Evolutionary conservation across 1,139 yeast genomes (phyloP).

Genomic region (Wickerhamomyces sp.): DNA sequence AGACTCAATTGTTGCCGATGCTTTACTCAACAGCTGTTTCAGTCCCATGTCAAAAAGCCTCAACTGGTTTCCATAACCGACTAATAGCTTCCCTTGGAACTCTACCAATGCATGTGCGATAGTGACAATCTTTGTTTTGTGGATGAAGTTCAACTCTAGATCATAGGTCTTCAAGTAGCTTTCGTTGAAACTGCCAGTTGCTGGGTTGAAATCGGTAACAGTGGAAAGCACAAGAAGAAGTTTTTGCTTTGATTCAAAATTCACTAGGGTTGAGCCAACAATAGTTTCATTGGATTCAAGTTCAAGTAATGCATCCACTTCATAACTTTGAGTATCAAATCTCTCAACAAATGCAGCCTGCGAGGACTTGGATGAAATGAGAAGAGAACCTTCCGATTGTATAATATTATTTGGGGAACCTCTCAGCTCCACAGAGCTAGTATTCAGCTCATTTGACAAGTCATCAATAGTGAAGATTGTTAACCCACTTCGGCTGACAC

Average conservation of each 20-base stretch:
- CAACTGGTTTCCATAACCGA: conserved; percentile 49
- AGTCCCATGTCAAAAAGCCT: conserved; percentile 71
- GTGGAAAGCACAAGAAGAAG: conserved; percentile 47
- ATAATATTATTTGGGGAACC: conserved; percentile 50
- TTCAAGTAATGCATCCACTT: conserved; percentile 37
- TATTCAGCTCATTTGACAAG: conserved; percentile 41
- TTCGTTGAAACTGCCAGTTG: conserved; percentile 26
- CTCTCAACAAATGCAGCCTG: conserved; percentile 51
- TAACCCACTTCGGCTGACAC: conserved; percentile 47
- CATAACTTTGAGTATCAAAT: conserved; percentile 34
- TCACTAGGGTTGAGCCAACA: conserved; percentile 31
- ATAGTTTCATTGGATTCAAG: conserved; percentile 40
- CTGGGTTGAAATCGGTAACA: conserved; percentile 26
- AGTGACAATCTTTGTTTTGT: conserved; percentile 54
- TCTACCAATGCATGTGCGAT: conserved; percentile 44
- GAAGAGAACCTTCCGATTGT: conserved; percentile 18
- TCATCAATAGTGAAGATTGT: conserved; percentile 59
- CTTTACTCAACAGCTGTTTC: conserved; percentile 70
- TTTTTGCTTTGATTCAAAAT: conserved; percentile 31
- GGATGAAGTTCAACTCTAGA: conserved; percentile 42
- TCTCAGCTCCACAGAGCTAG: conserved; percentile 38
- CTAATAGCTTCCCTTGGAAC: conserved; percentile 61
- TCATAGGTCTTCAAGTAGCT: conserved; percentile 37
- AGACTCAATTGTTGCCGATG: conserved; percentile 38
- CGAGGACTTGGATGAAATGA: conserved; percentile 10